Evolutionary conservation across 176 grass and related monocot genomes (phyloP).

Genomic region (Oryza brachyantha): DNA sequence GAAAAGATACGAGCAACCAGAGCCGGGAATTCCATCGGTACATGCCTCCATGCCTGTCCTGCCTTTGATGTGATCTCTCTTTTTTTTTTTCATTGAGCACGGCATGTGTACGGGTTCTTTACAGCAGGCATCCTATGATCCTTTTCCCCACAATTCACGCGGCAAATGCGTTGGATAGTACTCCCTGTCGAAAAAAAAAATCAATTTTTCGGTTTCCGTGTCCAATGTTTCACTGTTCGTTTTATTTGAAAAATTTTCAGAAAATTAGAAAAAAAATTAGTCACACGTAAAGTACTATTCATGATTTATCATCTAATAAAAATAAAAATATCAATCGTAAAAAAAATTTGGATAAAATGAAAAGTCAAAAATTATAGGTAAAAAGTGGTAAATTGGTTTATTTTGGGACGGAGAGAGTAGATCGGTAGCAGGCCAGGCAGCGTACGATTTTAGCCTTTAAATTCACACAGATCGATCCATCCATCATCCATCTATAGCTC

Average conservation of each 20-base stretch:
- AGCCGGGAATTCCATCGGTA: neutral
- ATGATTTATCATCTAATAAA: no score
- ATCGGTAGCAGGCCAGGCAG: neutral
- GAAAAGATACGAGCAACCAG: neutral
- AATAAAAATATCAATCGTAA: no score
- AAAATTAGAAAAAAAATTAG: no score
- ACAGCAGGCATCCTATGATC: conserved; percentile 17
- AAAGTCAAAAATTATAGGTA: no score
- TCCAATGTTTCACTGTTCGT: no score
- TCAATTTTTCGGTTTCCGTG: no score
- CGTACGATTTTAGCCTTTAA: conserved; percentile 15
- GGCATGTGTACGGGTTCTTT: conserved; percentile 9
- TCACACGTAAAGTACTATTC: no score
- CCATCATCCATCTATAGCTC: neutral
- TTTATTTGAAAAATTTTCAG: no score
- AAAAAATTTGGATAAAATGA: no score
- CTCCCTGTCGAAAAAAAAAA: no score
- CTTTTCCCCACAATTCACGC: neutral
- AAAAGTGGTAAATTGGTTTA: no score
- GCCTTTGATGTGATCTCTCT: neutral
- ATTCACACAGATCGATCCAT: neutral
- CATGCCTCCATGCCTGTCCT: neutral
- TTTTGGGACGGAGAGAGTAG: no score
- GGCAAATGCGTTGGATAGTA: conserved; percentile 21
- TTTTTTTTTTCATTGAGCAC: neutral